A percentile compares a stretch with the other conserved stretches of the same genome.
Conservation (phyloP, 108 stramenopile genomes). For the Nitzschia sp. region DNA sequence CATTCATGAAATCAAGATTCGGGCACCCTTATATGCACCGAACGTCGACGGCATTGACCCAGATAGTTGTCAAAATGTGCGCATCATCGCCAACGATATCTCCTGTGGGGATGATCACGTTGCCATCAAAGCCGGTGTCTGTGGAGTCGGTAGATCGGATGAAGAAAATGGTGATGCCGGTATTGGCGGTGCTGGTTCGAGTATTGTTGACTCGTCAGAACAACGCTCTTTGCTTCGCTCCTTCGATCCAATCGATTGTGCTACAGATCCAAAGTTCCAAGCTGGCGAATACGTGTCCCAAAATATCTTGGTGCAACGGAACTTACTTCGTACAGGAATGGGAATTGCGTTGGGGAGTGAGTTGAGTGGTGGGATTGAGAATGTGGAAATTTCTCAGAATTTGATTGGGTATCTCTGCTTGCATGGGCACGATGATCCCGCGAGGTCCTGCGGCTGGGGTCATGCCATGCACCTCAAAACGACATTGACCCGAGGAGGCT, state of each 20-base stretch:
- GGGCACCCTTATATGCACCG: constrained; percentile 35
- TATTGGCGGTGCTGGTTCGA: no score
- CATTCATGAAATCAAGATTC: constrained; percentile 35
- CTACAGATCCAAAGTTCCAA: not conserved
- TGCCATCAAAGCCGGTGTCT: constrained; percentile 35
- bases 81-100: constrained; percentile 31
- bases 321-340: constrained; percentile 30
- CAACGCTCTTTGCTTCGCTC: not conserved
- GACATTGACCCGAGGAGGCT: constrained; percentile 22
- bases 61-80: constrained; percentile 30
- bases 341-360: constrained; percentile 38
- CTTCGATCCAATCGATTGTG: constrained; percentile 2
- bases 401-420: constrained; percentile 14
- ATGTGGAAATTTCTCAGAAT: constrained; percentile 24
- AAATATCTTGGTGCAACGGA: constrained; percentile 28
- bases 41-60: constrained; percentile 44
- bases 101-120: constrained; percentile 42
- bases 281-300: constrained; percentile 12
- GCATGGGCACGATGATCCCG: constrained; percentile 18
- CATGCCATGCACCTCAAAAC: constrained; percentile 38
- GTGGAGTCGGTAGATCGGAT: constrained; percentile 3
- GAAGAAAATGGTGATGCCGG: no score
- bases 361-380: constrained; percentile 31
- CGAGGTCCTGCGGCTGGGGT: constrained; percentile 26
- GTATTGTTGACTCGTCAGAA: no score